phyloP scores from a whole-genome alignment of 805 yeast genomes.

The Spathaspora gorwiae region DNA sequence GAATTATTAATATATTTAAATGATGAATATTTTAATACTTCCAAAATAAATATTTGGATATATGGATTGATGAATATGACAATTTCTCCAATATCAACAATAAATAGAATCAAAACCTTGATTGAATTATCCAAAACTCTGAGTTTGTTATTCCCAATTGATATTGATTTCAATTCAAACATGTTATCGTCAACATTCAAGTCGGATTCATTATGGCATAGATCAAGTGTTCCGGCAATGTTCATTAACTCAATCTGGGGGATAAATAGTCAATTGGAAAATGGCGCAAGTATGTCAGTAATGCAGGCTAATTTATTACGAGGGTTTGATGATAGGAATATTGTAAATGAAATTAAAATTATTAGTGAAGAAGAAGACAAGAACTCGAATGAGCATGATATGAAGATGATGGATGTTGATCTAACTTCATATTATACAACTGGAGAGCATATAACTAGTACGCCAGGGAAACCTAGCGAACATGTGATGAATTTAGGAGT shows the following conservation, averaged over 20 bases:
- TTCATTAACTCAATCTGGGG: conserved; percentile 38
- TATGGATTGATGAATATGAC: conserved; percentile 20
- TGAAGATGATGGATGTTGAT: conserved; percentile 8
- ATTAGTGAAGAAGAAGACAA: conserved; percentile 6
- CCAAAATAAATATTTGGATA: conserved; percentile 33
- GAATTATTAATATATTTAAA: conserved; percentile 48
- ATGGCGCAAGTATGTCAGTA: conserved; percentile 35
- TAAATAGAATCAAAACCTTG: conserved; percentile 44
- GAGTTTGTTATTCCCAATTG: conserved; percentile 55
- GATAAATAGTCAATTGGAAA: conserved; percentile 28
- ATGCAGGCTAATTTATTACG: conserved; percentile 42
- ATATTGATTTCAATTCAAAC: conserved; percentile 11
- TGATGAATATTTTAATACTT: conserved; percentile 58
- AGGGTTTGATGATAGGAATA: conserved; percentile 40
- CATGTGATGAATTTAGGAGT: conserved; percentile 4
- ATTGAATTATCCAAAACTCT: conserved; percentile 44
- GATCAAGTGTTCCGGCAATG: conserved; percentile 13
- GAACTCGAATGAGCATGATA: not conserved
- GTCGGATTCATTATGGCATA: conserved; percentile 18
- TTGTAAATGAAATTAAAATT: conserved; percentile 38
- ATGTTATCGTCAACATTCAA: conserved; percentile 1
- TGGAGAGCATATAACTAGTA: not conserved
- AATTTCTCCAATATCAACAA: conserved; percentile 1
- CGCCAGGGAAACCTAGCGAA: not conserved
- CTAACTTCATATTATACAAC: conserved; percentile 6